phyloP scores from a whole-genome alignment of 176 grass and related monocot genomes.

The Echinochloa phyllopogon region DNA sequence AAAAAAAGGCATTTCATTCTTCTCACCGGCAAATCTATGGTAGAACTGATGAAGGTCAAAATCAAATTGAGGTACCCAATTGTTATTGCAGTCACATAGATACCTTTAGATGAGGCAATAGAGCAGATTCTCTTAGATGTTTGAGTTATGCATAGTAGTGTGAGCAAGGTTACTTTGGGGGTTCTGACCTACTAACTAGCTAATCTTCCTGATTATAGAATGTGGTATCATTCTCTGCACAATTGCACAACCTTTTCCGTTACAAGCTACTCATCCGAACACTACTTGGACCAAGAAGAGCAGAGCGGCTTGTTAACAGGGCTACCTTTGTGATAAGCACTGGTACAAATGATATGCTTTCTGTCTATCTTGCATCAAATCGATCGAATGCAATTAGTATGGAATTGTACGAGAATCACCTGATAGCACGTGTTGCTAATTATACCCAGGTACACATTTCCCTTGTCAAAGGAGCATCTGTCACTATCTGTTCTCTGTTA shows the following conservation, averaged over 20 bases:
- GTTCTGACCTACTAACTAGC: background rate
- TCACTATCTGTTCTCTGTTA: background rate
- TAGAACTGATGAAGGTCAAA: background rate
- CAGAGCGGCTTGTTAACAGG: constrained; percentile 59
- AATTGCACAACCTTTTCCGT: constrained; percentile 54
- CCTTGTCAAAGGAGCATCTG: background rate
- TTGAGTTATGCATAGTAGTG: background rate
- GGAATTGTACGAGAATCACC: constrained; percentile 52
- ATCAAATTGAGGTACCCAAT: background rate
- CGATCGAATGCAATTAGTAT: constrained; percentile 27
- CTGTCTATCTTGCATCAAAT: constrained; percentile 45
- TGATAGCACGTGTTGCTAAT: constrained; percentile 54
- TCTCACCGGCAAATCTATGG: background rate
- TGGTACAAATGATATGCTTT: constrained; percentile 65
- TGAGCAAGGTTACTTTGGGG: background rate
- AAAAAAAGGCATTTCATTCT: background rate
- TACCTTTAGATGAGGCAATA: background rate
- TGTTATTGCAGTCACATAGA: constrained; percentile 1
- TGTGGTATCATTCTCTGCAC: constrained; percentile 55
- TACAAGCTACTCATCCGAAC: constrained; percentile 59
- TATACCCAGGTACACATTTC: constrained; percentile 55
- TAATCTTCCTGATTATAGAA: constrained; percentile 41
- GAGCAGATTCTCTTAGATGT: constrained; percentile 11
- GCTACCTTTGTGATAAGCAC: constrained; percentile 64
- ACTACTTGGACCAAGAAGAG: constrained; percentile 48